Base-by-base conservation (phyloP, 2,329 filamentous ascomycete genomes). In the Calycina marina region DNA sequence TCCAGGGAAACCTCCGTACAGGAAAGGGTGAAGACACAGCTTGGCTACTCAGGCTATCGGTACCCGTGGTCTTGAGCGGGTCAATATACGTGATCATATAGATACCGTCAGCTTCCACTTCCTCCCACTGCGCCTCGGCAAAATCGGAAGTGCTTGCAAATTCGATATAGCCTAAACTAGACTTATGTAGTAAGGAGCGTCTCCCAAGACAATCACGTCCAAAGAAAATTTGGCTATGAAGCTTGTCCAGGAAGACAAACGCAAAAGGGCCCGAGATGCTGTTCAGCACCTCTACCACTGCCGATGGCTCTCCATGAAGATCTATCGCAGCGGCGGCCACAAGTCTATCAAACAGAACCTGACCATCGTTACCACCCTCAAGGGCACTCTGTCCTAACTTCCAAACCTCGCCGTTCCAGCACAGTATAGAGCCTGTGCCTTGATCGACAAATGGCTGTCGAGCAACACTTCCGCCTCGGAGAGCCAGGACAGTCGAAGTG, bases 371-470 rank as follows among this genome's bases (percentile, higher is more conserved):
- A 36, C 74, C 80, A 25, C 49, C 37, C 8, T 22, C 8, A n/a
- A 93, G 61, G 1, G 54, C 47, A 6, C 65, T 46, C 18, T 64
- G 65, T 6, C 56, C 57, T 30, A 93, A 65, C 36, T 69, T 77
- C 90, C 90, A 98, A 1, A 85, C 88, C 53, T 98, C 90, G 26
- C 90, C 90, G 50, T 98, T 98, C 90, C 90, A 98, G 64, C 88
- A 94, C 2, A 98, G 63, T 1, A 82, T 61, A 1, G 77, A 83
- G 4, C 65, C 63, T 0, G 65, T 66, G 0, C 45, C 40, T 3
- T 50, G 22, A 42, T 78, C 69, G 25, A 67, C 54, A 4, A 93
- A 67, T 2, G 90, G 90, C 53, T 96, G 90, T 18, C 58, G 52
- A 5, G 76, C 71, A 30, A 90, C 51, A 40, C 70, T 62, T 30